A percentile compares a stretch with the other conserved stretches of the same genome.
Evolutionary conservation across 1,284 basidiomycete species (phyloP).

Genomic region (Pseudozyma sp.): DNA sequence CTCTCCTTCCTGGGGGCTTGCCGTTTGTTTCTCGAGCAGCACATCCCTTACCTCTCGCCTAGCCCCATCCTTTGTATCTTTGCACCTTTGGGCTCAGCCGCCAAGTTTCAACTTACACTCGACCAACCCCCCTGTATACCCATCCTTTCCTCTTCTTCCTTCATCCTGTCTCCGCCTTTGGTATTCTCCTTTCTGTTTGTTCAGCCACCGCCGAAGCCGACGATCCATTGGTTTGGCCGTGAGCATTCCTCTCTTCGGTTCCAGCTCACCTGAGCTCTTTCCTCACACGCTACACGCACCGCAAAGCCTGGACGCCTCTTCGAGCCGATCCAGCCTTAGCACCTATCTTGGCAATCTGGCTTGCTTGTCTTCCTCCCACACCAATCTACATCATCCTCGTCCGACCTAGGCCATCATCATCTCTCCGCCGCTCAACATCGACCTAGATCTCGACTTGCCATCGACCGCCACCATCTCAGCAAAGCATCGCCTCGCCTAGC

Average conservation of each 20-base stretch:
- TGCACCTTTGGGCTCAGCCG: slow-evolving; percentile 1
- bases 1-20: not conserved
- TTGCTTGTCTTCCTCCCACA: not conserved
- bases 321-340: not conserved
- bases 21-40: not conserved
- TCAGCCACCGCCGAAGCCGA: slow-evolving; percentile 31
- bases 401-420: slow-evolving; percentile 1
- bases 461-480: not conserved
- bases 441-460: not conserved
- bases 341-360: not conserved
- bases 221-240: slow-evolving; percentile 21
- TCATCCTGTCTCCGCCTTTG: slow-evolving; percentile 16
- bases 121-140: not conserved
- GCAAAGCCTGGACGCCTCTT: not conserved
- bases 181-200: slow-evolving; percentile 29
- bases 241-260: slow-evolving; percentile 35
- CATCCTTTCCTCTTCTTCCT: slow-evolving; percentile 10
- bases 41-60: not conserved
- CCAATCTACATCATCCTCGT: not conserved
- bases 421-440: not conserved
- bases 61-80: not conserved
- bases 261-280: slow-evolving; percentile 25
- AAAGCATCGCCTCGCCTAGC: not conserved
- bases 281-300: not conserved
- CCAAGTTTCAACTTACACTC: not conserved